A percentile compares a stretch with the other conserved stretches of the same genome.
phyloP scores from a whole-genome alignment of 1,284 basidiomycete genomes.

The Rhodotorula sp. region DNA sequence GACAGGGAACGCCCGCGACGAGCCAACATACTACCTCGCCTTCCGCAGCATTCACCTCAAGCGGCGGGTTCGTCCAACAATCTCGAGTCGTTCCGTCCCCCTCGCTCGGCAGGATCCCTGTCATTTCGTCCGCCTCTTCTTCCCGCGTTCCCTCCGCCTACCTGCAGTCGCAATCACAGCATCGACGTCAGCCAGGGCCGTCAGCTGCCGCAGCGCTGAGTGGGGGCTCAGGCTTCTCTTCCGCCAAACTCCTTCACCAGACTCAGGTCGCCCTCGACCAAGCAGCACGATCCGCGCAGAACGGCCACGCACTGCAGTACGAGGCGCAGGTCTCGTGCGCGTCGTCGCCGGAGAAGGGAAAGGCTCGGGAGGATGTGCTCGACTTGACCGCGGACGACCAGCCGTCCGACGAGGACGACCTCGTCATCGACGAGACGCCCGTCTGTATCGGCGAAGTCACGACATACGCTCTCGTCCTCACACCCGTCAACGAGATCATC shows the following conservation, averaged over 20 bases:
- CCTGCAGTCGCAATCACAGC: background rate
- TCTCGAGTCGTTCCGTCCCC: background rate
- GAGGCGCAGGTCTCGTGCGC: background rate
- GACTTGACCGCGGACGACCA: slow-evolving; percentile 28
- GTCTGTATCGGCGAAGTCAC: slow-evolving; percentile 84
- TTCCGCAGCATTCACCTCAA: background rate
- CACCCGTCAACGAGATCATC: slow-evolving; percentile 71
- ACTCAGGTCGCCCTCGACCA: background rate
- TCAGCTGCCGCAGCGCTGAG: background rate
- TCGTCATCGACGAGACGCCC: slow-evolving; percentile 32
- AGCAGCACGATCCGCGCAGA: background rate
- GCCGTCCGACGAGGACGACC: slow-evolving; percentile 28
- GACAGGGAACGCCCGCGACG: background rate
- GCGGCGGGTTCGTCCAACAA: no score
- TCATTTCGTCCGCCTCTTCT: slow-evolving; percentile 17
- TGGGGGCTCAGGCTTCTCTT: background rate
- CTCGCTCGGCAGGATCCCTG: slow-evolving; percentile 26
- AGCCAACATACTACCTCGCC: no score
- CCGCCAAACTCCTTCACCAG: background rate
- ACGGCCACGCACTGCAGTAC: background rate
- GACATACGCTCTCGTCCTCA: slow-evolving; percentile 78
- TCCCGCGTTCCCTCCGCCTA: slow-evolving; percentile 1
- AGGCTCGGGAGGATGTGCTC: slow-evolving; percentile 11
- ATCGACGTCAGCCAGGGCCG: background rate
- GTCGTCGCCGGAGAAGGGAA: slow-evolving; percentile 4